phyloP scores from a whole-genome alignment of 1,284 basidiomycete species.

The Pseudozyma thailandica region DNA sequence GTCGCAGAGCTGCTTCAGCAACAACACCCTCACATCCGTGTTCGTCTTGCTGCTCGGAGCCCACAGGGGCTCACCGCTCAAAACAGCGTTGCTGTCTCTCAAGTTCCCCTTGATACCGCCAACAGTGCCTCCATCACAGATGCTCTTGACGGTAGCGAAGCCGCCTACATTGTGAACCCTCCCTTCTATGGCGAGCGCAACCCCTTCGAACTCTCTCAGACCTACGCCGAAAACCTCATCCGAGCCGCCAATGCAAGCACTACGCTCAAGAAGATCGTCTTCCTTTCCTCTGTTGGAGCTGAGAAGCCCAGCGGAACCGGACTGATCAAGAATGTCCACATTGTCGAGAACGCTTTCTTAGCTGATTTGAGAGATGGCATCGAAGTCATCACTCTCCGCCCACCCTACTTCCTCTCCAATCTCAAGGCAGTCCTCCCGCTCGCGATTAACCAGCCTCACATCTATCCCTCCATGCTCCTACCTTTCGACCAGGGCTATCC shows the following conservation, averaged over 20 bases:
- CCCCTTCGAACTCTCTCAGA: conserved; percentile 8
- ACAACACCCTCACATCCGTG: conserved; percentile 15
- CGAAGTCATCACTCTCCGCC: conserved; percentile 10
- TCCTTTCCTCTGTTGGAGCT: conserved; percentile 25
- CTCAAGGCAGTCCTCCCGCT: conserved; percentile 15
- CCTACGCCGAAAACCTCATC: conserved; percentile 9
- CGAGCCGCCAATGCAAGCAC: conserved; percentile 21
- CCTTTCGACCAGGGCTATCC: conserved; percentile 21
- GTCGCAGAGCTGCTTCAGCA: conserved; percentile 17
- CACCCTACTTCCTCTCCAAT: conserved; percentile 22
- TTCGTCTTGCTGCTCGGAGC: conserved; percentile 23
- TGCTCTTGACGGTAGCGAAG: conserved; percentile 23
- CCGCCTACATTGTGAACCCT: conserved; percentile 33
- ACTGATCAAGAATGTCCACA: conserved; percentile 12
- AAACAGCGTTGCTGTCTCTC: conserved; percentile 9
- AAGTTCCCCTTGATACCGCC: conserved; percentile 14
- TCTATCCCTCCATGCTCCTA: conserved; percentile 21
- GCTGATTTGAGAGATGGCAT: conserved; percentile 18
- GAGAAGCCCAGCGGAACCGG: conserved; percentile 19
- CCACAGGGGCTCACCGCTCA: conserved; percentile 17
- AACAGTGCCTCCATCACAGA: conserved; percentile 17
- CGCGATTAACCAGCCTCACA: conserved; percentile 25
- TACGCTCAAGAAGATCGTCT: conserved; percentile 24
- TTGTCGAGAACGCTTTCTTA: conserved; percentile 18
- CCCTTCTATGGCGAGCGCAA: conserved; percentile 13